Evolutionary conservation across 345 rosid genomes (phyloP), one percentile per base, ranked within the genome.

Genomic region (Moricandia arvensis): DNA sequence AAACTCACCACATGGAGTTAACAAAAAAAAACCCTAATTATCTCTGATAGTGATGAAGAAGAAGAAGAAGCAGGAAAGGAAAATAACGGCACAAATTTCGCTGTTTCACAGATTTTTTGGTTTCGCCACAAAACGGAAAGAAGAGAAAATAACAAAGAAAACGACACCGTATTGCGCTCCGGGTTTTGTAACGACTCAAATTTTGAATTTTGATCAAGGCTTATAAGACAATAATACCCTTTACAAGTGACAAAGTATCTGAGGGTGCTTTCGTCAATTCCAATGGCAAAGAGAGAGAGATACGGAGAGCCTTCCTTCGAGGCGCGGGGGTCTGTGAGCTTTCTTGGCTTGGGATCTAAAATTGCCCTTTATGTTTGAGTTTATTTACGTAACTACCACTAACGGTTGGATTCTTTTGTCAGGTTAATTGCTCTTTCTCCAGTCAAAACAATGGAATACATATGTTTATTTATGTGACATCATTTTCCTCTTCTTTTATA

Each of bases 181-280:
- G 31, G 78, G 57, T 78, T 78, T 82, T 78, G 83, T 80, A 87
- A 84, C 89, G 91, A 87, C 83, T 83, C 79, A 47, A 75, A 53
- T 53, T 78, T 84, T 84, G 82, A 82, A 86, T 81, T 79, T 38
- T 81, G 49, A 77, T 27, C 63, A 49, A 34, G 16, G 31, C 31
- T 2, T 0, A 15, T n/a, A 47, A 66, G 81, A 79, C 86, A 15
- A 15, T 0, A 30, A 0, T 63, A 5, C 34, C 83, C 86, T 47
- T 66, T 27, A 29, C 3, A 2, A 8, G 8, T 0, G 17, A 24
- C 33, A 13, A 27, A 30, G 38, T 3, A 6, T 7, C 6, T 12
- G 16, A 78, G 68, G 75, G 27, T 71, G 80, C 41, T 81, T 59
- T 49, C 5, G 81, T 67, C 10, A 51, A 12, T 66, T 15, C 1